Conservation (phyloP, 2,329 filamentous ascomycete genomes). For the Gnomoniopsis sp. region DNA sequence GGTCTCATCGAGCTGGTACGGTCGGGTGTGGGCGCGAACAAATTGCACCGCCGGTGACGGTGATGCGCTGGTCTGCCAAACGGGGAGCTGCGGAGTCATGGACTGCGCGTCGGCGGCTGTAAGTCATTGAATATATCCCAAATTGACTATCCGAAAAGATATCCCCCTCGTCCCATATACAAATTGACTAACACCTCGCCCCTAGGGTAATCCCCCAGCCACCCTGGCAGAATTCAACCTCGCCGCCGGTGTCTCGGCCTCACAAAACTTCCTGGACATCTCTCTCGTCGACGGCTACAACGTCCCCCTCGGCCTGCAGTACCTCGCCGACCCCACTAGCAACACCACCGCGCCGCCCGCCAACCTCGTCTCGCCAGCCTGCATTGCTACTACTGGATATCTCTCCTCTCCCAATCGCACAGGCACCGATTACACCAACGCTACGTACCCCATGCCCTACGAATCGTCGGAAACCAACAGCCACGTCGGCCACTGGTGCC, state of each 20-base stretch:
- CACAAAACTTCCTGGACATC: constrained; percentile 78
- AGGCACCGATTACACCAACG: constrained; percentile 60
- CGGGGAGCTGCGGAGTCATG: constrained; percentile 38
- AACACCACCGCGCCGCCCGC: constrained; percentile 67
- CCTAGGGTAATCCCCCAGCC: constrained; percentile 67
- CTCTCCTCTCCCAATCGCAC: constrained; percentile 51
- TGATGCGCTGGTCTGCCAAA: constrained; percentile 48
- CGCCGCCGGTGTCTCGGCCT: constrained; percentile 55
- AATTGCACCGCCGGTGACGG: constrained; percentile 74
- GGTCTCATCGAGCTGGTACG: constrained; percentile 74
- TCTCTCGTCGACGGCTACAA: constrained; percentile 86
- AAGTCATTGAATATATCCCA: not conserved
- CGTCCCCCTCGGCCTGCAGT: constrained; percentile 63
- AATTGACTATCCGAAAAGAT: too few relatives aligned
- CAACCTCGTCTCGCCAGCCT: constrained; percentile 73
- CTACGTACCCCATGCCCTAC: constrained; percentile 64
- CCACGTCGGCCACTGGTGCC: constrained; percentile 68
- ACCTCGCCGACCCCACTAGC: constrained; percentile 48
- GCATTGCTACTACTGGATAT: constrained; percentile 66
- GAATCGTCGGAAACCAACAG: constrained; percentile 56
- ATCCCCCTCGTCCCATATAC: not conserved
- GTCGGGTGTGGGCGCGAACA: constrained; percentile 77
- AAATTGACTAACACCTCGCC: not conserved
- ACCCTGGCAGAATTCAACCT: constrained; percentile 81
- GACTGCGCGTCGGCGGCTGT: constrained; percentile 45